These are phyloP conservation scores for Colletotrichum musicola DNA, from an alignment of 2,329 filamentous ascomycete species.

Conservation along the genomic window DNA sequence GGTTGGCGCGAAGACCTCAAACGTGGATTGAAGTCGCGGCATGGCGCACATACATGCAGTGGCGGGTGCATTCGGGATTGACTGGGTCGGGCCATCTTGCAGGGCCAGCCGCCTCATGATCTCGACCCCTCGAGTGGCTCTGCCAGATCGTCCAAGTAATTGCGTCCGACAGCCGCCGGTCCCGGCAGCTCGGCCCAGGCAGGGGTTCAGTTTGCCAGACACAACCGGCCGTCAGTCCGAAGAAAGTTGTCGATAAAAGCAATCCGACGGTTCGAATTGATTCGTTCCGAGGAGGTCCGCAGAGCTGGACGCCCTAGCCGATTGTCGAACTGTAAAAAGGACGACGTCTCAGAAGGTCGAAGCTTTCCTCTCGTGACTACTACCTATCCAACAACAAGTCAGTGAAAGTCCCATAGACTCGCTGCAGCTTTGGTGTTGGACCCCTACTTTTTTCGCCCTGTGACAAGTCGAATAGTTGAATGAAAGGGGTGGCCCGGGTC, in stretches of 20 bases:
- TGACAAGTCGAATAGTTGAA: neutral
- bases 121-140: constrained; percentile 2
- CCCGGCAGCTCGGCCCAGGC: neutral
- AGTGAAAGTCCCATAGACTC: no score
- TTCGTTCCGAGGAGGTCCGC: no score
- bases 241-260: no score
- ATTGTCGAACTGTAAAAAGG: no score
- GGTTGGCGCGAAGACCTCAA: neutral
- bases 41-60: constrained; percentile 5
- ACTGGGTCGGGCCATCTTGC: constrained; percentile 16
- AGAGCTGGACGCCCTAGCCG: no score
- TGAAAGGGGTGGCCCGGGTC: neutral
- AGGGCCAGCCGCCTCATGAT: constrained; percentile 34
- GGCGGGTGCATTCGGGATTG: constrained; percentile 13
- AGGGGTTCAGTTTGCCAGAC: neutral
- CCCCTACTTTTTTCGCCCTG: neutral
- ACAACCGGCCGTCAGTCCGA: neutral
- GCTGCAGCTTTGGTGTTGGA: neutral
- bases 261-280: no score
- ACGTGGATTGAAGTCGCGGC: neutral
- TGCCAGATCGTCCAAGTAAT: constrained; percentile 17
- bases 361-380: no score
- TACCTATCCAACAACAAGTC: no score
- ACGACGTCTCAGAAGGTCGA: no score
- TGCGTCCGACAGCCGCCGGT: neutral